These are phyloP conservation scores for Tilletia indica DNA, from an alignment of 1,284 basidiomycete genomes.

Conservation along the genomic window DNA sequence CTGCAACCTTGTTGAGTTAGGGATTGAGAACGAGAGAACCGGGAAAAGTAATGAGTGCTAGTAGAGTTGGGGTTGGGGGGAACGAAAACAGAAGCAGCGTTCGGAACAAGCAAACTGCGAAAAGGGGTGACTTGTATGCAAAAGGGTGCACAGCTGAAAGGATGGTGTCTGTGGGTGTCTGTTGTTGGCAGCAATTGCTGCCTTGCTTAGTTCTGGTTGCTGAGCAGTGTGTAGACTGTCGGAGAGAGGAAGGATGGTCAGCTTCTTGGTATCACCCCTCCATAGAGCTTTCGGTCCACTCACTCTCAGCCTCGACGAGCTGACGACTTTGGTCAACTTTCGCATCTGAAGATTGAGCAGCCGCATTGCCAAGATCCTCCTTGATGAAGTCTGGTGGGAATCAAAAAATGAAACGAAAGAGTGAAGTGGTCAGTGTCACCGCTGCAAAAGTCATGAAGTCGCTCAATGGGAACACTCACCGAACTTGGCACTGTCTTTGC, in stretches of 20 bases:
- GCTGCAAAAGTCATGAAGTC: too few relatives aligned
- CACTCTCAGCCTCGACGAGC: slow-evolving; percentile 39
- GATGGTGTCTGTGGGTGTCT: neutral
- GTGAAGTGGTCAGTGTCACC: neutral
- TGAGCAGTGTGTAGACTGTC: slow-evolving; percentile 34
- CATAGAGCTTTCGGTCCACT: slow-evolving; percentile 7
- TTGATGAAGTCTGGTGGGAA: neutral
- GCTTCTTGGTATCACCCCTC: neutral
- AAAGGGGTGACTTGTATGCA: too few relatives aligned
- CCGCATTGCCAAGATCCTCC: slow-evolving; percentile 19
- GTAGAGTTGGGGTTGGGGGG: neutral
- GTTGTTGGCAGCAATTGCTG: too few relatives aligned
- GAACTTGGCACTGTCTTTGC: slow-evolving; percentile 46
- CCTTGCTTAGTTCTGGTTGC: slow-evolving; percentile 18
- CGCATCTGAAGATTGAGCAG: neutral
- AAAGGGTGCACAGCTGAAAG: too few relatives aligned
- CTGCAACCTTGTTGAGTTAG: too few relatives aligned
- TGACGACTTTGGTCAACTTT: slow-evolving; percentile 10
- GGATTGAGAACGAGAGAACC: neutral
- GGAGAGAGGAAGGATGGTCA: slow-evolving; percentile 13
- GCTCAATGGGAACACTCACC: slow-evolving; percentile 29
- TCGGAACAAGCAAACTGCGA: too few relatives aligned
- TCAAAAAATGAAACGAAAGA: neutral
- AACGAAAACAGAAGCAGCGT: too few relatives aligned
- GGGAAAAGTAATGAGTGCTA: neutral